Evolutionary conservation across 345 rosid species (phyloP), one percentile per base, ranked within the genome.

Genomic region (Xanthoceras sorbifolium): DNA sequence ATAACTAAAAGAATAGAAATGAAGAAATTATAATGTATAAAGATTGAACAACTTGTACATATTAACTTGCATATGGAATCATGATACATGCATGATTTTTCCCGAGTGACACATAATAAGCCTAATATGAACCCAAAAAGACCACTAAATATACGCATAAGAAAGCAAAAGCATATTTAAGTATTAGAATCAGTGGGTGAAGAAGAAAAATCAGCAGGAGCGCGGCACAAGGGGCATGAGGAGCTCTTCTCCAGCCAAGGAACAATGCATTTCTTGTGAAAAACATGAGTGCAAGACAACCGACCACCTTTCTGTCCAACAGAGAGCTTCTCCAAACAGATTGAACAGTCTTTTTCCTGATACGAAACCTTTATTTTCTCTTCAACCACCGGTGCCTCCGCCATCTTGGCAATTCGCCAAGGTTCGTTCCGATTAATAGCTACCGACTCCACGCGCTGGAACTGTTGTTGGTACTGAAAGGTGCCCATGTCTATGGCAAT

Each of bases 221-320:
- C 32, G 4, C 72, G 72, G 57, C 72, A 44, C 34, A 68, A 25
- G 3, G 72, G 72, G 32, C 72, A 68, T 2, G 72, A 25, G 3
- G 4, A 55, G 15, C 22, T 44, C 36, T 68, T 68, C 36, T 23
- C 10, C 14, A 68, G 31, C 72, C 72, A 68, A 23, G 4, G 34
- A 17, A n/a, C 36, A 44, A 44, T 44, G 34, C 57, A 68, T 15
- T 29, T 10, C 18, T 50, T 6, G 36, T 71, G 48, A 54, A 71
- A 71, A 1, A 32, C 1, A 71, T 71, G 64, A 9, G 9, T 12
- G 23, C 64, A 32, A 22, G 64, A 46, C 48, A 40, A 10, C n/a
- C 74, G 63, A 54, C 48, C 14, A n/a, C 20, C 74, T 23, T 4
- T n/a, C 5, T 32, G 74, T 26, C 64, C 63, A 54, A 57, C 50